Evolutionary conservation across 441 rosid species (phyloP).

Genomic region (Viola pubescens): DNA sequence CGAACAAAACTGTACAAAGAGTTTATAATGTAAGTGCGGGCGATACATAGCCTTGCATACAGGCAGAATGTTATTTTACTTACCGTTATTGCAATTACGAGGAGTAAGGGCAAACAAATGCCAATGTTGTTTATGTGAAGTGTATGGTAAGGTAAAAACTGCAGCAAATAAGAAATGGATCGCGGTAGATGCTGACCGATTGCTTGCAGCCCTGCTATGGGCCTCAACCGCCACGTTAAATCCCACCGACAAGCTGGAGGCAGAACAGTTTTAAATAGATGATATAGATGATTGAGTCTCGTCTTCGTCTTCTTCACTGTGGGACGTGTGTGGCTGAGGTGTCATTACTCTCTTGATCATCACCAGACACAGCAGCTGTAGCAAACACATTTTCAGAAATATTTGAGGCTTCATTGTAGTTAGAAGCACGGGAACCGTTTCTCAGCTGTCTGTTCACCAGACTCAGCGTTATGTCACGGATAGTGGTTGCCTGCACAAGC

Average conservation of each 20-base stretch:
- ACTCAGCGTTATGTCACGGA: constrained; percentile 1
- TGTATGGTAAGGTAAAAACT: too few relatives aligned
- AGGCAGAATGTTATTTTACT: too few relatives aligned
- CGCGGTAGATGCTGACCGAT: too few relatives aligned
- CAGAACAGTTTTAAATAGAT: background rate
- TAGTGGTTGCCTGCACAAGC: constrained; percentile 2
- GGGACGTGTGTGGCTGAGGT: background rate
- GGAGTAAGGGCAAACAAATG: too few relatives aligned
- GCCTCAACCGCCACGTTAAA: background rate
- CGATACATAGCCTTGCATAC: too few relatives aligned
- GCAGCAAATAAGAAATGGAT: too few relatives aligned
- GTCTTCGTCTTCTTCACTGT: constrained; percentile 14
- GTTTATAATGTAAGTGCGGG: too few relatives aligned
- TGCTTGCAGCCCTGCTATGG: background rate
- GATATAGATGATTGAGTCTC: constrained; percentile 1
- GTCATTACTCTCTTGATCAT: constrained; percentile 10
- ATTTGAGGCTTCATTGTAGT: constrained; percentile 12
- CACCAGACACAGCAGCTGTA: background rate
- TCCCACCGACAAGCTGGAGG: background rate
- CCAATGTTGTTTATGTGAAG: too few relatives aligned
- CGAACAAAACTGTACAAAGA: too few relatives aligned
- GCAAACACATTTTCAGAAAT: constrained; percentile 15
- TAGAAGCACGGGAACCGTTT: background rate
- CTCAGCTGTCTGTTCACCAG: background rate
- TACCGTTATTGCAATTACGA: too few relatives aligned